Percentiles rank a stretch among this genome's conserved stretches.
These are phyloP conservation scores for Dendrobium huoshanense DNA, from an alignment of 106 monocot genomes.

Conservation along the genomic window DNA sequence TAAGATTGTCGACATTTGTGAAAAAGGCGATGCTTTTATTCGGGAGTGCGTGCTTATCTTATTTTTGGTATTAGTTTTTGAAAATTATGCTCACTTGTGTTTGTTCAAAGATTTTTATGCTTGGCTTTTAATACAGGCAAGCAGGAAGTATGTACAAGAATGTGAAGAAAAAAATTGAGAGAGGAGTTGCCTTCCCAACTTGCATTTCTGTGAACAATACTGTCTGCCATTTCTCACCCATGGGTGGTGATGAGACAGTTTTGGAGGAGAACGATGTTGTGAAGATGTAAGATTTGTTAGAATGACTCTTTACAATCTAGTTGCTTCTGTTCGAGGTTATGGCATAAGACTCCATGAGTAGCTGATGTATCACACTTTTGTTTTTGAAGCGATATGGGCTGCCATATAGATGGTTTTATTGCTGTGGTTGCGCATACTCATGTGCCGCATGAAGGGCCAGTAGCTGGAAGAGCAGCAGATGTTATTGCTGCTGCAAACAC, in stretches of 20 bases:
- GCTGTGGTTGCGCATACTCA: conserved; percentile 63
- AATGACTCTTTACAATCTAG: not conserved
- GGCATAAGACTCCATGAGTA: not conserved
- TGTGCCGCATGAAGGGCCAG: conserved; percentile 42
- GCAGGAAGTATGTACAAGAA: conserved; percentile 94
- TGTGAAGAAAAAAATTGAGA: conserved; percentile 94
- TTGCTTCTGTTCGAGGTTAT: not conserved
- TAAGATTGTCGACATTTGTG: conserved; percentile 23
- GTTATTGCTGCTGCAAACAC: conserved; percentile 69
- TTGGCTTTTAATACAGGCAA: conserved; percentile 42
- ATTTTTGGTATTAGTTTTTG: not conserved
- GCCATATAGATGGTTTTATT: conserved; percentile 77
- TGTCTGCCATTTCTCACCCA: conserved; percentile 84
- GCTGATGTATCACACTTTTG: not conserved
- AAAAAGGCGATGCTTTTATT: conserved; percentile 31
- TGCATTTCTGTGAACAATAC: conserved; percentile 90
- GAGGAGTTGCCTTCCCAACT: conserved; percentile 89
- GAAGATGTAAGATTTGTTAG: conserved; percentile 45
- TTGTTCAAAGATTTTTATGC: not conserved
- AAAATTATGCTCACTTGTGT: not conserved
- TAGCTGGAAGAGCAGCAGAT: conserved; percentile 61
- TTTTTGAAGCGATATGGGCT: conserved; percentile 62
- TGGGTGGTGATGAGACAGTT: conserved; percentile 58
- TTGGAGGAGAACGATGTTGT: conserved; percentile 79
- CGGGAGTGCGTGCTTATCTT: conserved; percentile 36